A percentile compares a stretch with the other conserved stretches of the same genome.
phyloP scores from a whole-genome alignment of 1,139 yeast species.

The Sugiyamaella xylanicola region DNA sequence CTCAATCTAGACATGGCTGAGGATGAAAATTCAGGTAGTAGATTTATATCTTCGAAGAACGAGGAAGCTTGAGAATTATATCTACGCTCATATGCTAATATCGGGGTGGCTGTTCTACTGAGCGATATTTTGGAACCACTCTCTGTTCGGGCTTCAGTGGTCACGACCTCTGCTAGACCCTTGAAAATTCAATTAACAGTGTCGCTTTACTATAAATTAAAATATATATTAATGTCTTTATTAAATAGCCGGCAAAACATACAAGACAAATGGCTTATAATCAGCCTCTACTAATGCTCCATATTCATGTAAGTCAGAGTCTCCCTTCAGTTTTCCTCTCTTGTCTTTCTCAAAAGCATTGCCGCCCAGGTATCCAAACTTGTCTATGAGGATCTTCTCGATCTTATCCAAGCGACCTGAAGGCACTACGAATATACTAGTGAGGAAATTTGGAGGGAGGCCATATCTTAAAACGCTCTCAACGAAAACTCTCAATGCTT shows the following conservation, averaged over 20 bases:
- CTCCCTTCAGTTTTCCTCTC: conserved; percentile 64
- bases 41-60: no score
- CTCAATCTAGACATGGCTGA: conserved; percentile 33
- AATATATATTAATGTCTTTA: not conserved
- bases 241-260: conserved; percentile 46
- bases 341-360: conserved; percentile 71
- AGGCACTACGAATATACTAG: conserved; percentile 53
- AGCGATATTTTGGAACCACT: no score
- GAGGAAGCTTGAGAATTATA: no score
- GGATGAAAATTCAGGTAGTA: no score
- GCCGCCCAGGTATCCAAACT: conserved; percentile 90
- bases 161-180: no score
- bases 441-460: conserved; percentile 87
- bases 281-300: conserved; percentile 92
- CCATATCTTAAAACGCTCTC: conserved; percentile 90
- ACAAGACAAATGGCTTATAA: conserved; percentile 92
- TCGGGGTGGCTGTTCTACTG: no score
- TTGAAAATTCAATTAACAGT: no score
- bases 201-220: not conserved
- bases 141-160: no score
- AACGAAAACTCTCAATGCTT: conserved; percentile 61
- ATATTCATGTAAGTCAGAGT: conserved; percentile 73
- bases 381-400: conserved; percentile 65
- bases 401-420: conserved; percentile 51
- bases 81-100: not conserved